A percentile compares a stretch with the other conserved stretches of the same genome.
These are phyloP conservation scores for Lunularia cruciata DNA, from an alignment of 225 moss, liverwort and hornwort species.

Conservation along the genomic window DNA sequence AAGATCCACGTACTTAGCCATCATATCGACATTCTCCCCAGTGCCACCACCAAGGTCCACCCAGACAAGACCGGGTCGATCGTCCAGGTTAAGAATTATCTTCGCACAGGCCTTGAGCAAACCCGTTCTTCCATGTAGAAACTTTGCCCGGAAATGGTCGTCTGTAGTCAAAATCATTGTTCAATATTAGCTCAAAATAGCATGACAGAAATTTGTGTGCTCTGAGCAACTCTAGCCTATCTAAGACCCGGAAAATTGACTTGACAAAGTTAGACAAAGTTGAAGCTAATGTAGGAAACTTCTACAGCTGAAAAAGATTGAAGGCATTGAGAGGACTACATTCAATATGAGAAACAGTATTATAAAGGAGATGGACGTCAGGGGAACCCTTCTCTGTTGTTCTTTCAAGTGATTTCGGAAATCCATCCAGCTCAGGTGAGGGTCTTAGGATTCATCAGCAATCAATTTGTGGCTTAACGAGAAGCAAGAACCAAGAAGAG, in stretches of 20 bases:
- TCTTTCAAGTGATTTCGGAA: too few relatives aligned
- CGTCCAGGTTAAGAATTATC: slow-evolving; percentile 60
- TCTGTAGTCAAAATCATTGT: slow-evolving; percentile 36
- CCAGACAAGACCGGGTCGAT: slow-evolving; percentile 63
- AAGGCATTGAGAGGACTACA: too few relatives aligned
- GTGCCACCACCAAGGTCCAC: slow-evolving; percentile 97
- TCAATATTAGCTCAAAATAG: neutral
- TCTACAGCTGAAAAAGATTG: too few relatives aligned
- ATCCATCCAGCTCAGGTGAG: too few relatives aligned
- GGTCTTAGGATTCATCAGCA: too few relatives aligned
- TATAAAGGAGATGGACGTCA: too few relatives aligned
- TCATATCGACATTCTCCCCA: slow-evolving; percentile 87
- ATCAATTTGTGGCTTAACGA: too few relatives aligned
- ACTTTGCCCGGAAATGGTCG: slow-evolving; percentile 80
- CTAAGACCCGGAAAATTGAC: neutral
- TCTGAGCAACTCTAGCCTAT: neutral
- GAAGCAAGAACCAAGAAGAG: too few relatives aligned
- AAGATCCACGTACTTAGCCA: slow-evolving; percentile 66
- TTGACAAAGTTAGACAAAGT: neutral
- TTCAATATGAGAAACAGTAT: too few relatives aligned
- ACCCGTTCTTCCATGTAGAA: slow-evolving; percentile 67
- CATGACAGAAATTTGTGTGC: too few relatives aligned
- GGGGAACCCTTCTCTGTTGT: too few relatives aligned
- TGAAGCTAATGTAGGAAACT: too few relatives aligned
- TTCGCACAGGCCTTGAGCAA: slow-evolving; percentile 69